Evolutionary conservation across 495 filamentous ascomycete genomes (phyloP), one percentile per base, ranked within the genome.

Genomic region (Zalerion maritima): DNA sequence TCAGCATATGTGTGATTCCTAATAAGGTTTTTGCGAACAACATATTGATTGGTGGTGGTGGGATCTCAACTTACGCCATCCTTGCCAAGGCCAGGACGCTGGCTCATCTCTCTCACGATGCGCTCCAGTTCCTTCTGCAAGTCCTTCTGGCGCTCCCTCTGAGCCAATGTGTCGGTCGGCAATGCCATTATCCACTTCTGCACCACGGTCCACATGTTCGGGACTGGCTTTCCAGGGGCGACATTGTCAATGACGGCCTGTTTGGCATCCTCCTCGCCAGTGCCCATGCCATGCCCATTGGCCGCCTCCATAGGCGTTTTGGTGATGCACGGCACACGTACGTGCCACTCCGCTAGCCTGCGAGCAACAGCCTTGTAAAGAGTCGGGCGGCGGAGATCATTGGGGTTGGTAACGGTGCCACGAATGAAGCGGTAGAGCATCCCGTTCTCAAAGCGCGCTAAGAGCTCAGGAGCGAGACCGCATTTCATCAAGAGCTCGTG

Each of bases 371-470:
- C 85, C 17, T 69, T 74, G 71, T 78, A 94, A 42, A 94, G 68
- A 4, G 53, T 44, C 14, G 76, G 60, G 32, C 64, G 62, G 29
- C 76, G 66, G 42, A 99, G 54, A 50, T 96, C 85, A 37, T 71
- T 64, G 21, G 89, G 78, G 17, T 73, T 68, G 38, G 82, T 84
- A 31, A 80, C 75, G 24, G 64, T 67, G 21, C 89, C 89, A 21
- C 64, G 72, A 18, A 94, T 79, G 53, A 81, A 99, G 32, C 78
- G 70, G 58, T 99, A 99, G 35, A 96, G 67, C 45, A 99, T 78
- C 35, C 89, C 89, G 50, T 99, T 99, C 33, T 85, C 66, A 64
- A 99, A 99, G 35, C 85, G 81, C 8, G 85, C 91, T 26, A 96
- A 66, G 4, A 99, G 63, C 22, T 76, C 64, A 25, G 89, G 91